phyloP scores from a whole-genome alignment of 2,329 filamentous ascomycete species.

The Ceratocystis ficicola region DNA sequence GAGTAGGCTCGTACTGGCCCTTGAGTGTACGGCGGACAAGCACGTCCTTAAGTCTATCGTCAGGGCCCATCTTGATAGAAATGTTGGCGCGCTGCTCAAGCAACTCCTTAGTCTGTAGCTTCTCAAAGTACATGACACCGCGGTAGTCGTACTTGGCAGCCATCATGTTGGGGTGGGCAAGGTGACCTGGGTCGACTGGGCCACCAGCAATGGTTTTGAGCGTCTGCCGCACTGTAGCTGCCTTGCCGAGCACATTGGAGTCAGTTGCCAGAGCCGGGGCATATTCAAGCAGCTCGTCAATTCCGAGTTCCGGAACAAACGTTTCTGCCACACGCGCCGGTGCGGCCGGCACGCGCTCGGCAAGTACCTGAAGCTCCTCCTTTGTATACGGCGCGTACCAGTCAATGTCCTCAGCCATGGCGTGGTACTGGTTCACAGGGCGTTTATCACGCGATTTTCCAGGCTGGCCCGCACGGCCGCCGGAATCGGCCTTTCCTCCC shows the following conservation, averaged over 20 bases:
- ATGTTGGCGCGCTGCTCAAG: slow-evolving; percentile 27
- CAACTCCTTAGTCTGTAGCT: slow-evolving; percentile 26
- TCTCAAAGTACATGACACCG: slow-evolving; percentile 29
- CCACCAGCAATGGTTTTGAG: slow-evolving; percentile 32
- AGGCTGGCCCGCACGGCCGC: slow-evolving; percentile 23
- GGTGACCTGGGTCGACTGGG: slow-evolving; percentile 28
- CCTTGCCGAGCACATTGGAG: slow-evolving; percentile 26
- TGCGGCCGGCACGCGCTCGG: slow-evolving; percentile 19
- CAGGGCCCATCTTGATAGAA: slow-evolving; percentile 22
- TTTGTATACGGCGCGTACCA: slow-evolving; percentile 25
- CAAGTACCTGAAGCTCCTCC: slow-evolving; percentile 26
- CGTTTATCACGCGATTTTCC: slow-evolving; percentile 24
- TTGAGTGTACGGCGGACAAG: slow-evolving; percentile 29
- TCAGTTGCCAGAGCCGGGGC: slow-evolving; percentile 30
- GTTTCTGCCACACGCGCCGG: slow-evolving; percentile 19
- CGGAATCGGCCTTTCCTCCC: no score
- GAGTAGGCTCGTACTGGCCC: slow-evolving; percentile 30
- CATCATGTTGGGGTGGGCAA: slow-evolving; percentile 28
- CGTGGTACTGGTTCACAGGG: slow-evolving; percentile 25
- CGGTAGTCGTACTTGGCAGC: slow-evolving; percentile 28
- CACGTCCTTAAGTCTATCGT: slow-evolving; percentile 24
- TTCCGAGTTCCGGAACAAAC: slow-evolving; percentile 31
- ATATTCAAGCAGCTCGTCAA: slow-evolving; percentile 29
- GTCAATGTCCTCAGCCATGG: slow-evolving; percentile 25
- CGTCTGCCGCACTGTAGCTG: slow-evolving; percentile 30